Evolutionary conservation across 192 early-diverging fungal genomes (phyloP), one percentile per base, ranked within the genome.

Genomic region (Coemansia aciculifera): DNA sequence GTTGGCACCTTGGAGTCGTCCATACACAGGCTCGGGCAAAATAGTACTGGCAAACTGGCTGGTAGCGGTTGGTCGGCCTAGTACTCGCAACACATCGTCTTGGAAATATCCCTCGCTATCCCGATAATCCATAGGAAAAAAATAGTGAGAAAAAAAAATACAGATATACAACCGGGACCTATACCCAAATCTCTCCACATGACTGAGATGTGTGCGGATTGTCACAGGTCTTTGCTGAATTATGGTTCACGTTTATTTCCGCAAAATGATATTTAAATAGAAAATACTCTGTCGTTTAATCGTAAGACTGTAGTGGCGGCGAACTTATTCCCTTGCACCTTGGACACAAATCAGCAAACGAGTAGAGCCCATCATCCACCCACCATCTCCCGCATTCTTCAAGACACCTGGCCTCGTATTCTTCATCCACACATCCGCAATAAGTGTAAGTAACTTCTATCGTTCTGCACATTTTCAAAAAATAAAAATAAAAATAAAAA

Each of bases 51-150:
- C 3, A 63, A 39, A 27, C 44, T 59, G 34, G 38, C 21, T 43
- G 62, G 32, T 9, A 70, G 34, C n/a, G 19, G 56, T 31, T 24
- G 78, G 56, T 40, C 80, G 80, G 1, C 80, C 80, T 0, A 83
- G 80, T 21, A 83, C 75, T 27, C 62, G 48, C 23, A 74, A 48
- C 66, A 83, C 80, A 34, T 83, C 75, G 13, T 74, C 72, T 29
- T 72, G 75, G 12, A 83, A 72, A 48, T 83, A 83, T 40, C 80
- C 80, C 52, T 72, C 66, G 19, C 59, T 40, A 44, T 83, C 80
- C 52, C 80, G 75, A 51, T 74, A 83, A 34, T 77, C 80, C 75
- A 77, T 83, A n/a, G 10, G 3, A 10, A 13, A 12, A 57, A 24
- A 19, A n/a, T 52, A 36, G 6, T 21, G 21, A 21, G 21, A 21